These are phyloP conservation scores for Kwoniella heveanensis DNA, from an alignment of 768 basidiomycete genomes.

Conservation along the genomic window DNA sequence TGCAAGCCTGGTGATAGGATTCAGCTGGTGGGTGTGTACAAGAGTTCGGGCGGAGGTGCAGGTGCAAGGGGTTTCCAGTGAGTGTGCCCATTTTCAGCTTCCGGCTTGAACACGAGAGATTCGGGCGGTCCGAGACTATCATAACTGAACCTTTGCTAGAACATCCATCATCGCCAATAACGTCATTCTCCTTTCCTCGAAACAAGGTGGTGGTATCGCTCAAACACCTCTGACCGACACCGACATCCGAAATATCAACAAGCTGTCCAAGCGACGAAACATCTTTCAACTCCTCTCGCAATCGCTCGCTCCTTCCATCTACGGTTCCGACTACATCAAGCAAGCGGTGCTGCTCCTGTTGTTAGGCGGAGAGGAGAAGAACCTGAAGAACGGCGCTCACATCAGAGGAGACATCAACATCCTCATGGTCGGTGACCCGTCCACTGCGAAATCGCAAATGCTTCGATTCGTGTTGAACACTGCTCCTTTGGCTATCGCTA, in stretches of 20 bases:
- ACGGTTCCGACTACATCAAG: slow-evolving; percentile 94
- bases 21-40: slow-evolving; percentile 92
- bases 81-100: slow-evolving; percentile 44
- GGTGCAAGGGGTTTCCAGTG: slow-evolving; percentile 88
- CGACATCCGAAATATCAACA: slow-evolving; percentile 95
- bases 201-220: slow-evolving; percentile 91
- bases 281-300: slow-evolving; percentile 87
- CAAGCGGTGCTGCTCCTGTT: slow-evolving; percentile 87
- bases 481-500: slow-evolving; percentile 95
- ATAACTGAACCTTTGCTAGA: slow-evolving; percentile 63
- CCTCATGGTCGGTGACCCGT: slow-evolving; percentile 98
- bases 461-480: slow-evolving; percentile 93
- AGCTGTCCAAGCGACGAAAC: slow-evolving; percentile 80
- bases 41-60: slow-evolving; percentile 87
- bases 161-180: slow-evolving; percentile 94
- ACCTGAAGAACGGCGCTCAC: slow-evolving; percentile 93
- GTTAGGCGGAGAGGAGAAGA: slow-evolving; percentile 96
- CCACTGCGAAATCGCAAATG: slow-evolving; percentile 96
- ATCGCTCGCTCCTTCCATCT: slow-evolving; percentile 96
- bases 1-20: slow-evolving; percentile 98
- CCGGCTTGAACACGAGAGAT: neutral
- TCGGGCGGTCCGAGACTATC: too few relatives aligned
- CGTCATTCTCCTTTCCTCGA: slow-evolving; percentile 88
- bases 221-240: slow-evolving; percentile 87
- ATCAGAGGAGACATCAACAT: slow-evolving; percentile 99